Percentiles rank a stretch among this genome's conserved stretches.
These are phyloP conservation scores for Neocallimastix lanati DNA, from an alignment of 192 early-diverging fungal species.

Conservation along the genomic window DNA sequence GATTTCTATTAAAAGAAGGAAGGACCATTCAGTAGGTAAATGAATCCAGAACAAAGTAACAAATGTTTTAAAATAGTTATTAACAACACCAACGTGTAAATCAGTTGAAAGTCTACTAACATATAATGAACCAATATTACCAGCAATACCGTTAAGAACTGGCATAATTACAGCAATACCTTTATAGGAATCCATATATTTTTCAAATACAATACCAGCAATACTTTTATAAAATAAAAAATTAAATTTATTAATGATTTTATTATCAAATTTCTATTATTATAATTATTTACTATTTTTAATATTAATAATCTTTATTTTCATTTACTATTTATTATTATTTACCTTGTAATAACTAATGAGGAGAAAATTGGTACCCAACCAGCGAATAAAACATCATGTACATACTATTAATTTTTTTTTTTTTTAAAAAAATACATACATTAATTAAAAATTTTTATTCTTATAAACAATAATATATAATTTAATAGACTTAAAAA, in stretches of 20 bases:
- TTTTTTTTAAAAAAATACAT: no score
- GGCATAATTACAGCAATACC: conserved; percentile 22
- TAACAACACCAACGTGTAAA: conserved; percentile 24
- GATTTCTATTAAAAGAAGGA: neutral
- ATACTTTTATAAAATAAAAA: no score
- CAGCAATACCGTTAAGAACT: conserved; percentile 33
- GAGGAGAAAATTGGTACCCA: neutral
- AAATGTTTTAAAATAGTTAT: neutral
- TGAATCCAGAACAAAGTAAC: neutral
- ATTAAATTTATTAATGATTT: no score
- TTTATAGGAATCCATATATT: neutral
- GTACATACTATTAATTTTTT: neutral
- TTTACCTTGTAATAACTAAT: neutral
- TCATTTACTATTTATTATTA: neutral
- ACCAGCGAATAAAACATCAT: neutral
- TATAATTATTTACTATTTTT: no score
- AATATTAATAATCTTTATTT: no score
- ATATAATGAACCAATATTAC: conserved; percentile 65
- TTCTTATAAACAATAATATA: no score
- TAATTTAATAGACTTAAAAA: no score
- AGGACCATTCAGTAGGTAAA: neutral
- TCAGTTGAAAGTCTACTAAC: conserved; percentile 56
- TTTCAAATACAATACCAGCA: neutral
- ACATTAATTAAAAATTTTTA: no score
- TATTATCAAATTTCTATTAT: no score